phyloP scores from a whole-genome alignment of 441 rosid genomes.

The Croton setiger region DNA sequence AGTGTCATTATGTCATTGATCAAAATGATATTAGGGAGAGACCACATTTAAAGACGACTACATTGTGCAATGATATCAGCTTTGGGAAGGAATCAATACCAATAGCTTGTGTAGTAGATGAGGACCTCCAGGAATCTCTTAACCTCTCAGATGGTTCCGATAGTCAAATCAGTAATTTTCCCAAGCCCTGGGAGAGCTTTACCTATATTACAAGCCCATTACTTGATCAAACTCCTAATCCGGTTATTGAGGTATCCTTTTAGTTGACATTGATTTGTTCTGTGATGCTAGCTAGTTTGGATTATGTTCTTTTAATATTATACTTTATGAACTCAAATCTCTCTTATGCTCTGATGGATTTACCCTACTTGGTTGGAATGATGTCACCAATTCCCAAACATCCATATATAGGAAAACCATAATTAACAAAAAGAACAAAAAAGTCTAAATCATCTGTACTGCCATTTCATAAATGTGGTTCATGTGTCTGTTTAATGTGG shows the following conservation, averaged over 20 bases:
- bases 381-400: neutral
- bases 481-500: neutral
- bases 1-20: slow-evolving; percentile 76
- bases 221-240: slow-evolving; percentile 46
- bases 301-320: neutral
- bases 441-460: neutral
- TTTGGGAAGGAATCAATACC: slow-evolving; percentile 78
- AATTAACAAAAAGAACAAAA: neutral
- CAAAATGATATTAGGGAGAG: slow-evolving; percentile 50
- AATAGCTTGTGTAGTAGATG: slow-evolving; percentile 73
- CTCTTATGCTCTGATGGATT: slow-evolving; percentile 2
- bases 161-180: slow-evolving; percentile 30
- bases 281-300: slow-evolving; percentile 7
- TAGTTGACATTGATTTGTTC: slow-evolving; percentile 7
- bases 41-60: slow-evolving; percentile 38
- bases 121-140: slow-evolving; percentile 42
- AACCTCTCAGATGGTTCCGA: slow-evolving; percentile 27
- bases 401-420: neutral
- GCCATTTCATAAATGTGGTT: neutral
- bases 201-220: slow-evolving; percentile 60
- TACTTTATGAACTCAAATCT: neutral
- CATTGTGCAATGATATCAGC: slow-evolving; percentile 84
- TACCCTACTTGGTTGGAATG: neutral
- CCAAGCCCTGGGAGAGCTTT: slow-evolving; percentile 83
- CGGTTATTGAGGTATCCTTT: slow-evolving; percentile 58